A percentile compares a stretch with the other conserved stretches of the same genome.
phyloP scores from a whole-genome alignment of 768 basidiomycete species.

The Dendrothele bispora region DNA sequence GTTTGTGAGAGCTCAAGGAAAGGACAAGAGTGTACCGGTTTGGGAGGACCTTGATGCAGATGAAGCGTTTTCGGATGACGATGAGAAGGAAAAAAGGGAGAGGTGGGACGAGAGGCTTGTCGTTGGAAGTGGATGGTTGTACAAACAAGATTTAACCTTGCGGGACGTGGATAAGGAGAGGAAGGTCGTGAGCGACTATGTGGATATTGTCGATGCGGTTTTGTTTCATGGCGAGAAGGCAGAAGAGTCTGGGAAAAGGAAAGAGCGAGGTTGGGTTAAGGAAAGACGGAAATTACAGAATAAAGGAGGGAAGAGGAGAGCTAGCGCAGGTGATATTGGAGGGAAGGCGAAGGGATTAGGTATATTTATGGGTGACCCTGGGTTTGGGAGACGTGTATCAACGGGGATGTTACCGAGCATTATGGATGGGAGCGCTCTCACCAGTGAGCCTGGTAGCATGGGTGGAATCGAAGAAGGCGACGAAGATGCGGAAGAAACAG shows the following conservation, averaged over 20 bases:
- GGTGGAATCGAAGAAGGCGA: constrained; percentile 41
- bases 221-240: constrained; percentile 65
- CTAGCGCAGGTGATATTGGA: constrained; percentile 44
- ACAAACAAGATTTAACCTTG: constrained; percentile 62
- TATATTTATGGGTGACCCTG: constrained; percentile 19
- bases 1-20: constrained; percentile 67
- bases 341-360: constrained; percentile 18
- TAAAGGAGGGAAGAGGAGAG: constrained; percentile 45
- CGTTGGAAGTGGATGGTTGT: constrained; percentile 81
- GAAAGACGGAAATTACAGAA: constrained; percentile 47
- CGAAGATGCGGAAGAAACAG: constrained; percentile 12
- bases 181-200: constrained; percentile 55
- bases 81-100: constrained; percentile 62
- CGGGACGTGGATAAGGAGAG: constrained; percentile 58
- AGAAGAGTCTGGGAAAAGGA: constrained; percentile 36
- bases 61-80: constrained; percentile 37
- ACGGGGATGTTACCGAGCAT: constrained; percentile 53
- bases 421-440: constrained; percentile 46
- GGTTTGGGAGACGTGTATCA: constrained; percentile 52
- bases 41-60: constrained; percentile 74
- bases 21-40: constrained; percentile 65
- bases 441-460: constrained; percentile 60
- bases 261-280: constrained; percentile 47
- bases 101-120: constrained; percentile 83
- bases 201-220: constrained; percentile 79